phyloP scores from a whole-genome alignment of 2,329 filamentous ascomycete species.

The Stagonosporopsis vannaccii region DNA sequence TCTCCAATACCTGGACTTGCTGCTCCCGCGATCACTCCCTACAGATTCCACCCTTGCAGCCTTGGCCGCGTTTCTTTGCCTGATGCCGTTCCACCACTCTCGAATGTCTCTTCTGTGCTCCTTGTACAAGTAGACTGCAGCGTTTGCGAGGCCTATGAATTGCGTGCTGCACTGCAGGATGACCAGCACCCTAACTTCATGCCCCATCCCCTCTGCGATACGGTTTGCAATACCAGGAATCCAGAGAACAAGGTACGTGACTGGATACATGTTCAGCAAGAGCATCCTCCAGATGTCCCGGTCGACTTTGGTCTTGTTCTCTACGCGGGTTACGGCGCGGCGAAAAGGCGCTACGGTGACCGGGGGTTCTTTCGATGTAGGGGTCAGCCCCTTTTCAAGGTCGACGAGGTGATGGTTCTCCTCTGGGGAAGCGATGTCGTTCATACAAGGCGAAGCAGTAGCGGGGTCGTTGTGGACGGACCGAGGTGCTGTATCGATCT shows the following conservation, averaged over 20 bases:
- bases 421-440: neutral
- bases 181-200: conserved; percentile 8
- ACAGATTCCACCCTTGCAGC: neutral
- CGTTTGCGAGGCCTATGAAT: conserved; percentile 32
- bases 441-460: neutral
- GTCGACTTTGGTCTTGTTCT: conserved; percentile 13
- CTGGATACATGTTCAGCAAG: conserved; percentile 45
- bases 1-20: neutral
- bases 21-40: neutral
- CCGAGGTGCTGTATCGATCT: neutral
- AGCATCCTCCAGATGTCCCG: conserved; percentile 39
- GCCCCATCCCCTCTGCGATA: conserved; percentile 27
- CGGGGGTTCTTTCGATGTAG: neutral
- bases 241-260: conserved; percentile 46
- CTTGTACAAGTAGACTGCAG: conserved; percentile 28
- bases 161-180: conserved; percentile 31
- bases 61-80: neutral
- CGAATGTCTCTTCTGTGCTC: conserved; percentile 22
- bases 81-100: conserved; percentile 7
- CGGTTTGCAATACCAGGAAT: conserved; percentile 41
- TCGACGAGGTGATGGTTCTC: neutral
- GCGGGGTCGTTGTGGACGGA: neutral
- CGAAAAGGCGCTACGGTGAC: neutral
- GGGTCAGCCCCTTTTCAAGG: neutral
- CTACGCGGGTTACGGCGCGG: neutral